Percentiles rank a stretch among this genome's conserved stretches.
phyloP scores from a whole-genome alignment of 768 basidiomycete genomes.

The Xerocomus brunneocitrinus region DNA sequence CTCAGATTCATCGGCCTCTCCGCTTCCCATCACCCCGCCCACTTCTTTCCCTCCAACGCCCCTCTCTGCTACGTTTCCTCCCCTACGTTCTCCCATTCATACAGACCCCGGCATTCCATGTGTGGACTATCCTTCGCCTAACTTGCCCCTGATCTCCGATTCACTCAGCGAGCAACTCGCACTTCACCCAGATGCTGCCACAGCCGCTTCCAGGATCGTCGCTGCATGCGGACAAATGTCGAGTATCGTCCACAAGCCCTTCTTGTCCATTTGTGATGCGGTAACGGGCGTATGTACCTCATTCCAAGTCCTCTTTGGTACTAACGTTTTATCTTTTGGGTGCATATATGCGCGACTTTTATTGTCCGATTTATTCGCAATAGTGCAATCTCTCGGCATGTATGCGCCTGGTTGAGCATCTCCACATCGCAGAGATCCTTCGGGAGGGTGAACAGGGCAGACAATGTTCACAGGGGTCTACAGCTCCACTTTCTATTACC shows the following conservation, averaged over 20 bases:
- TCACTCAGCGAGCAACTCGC: conserved; percentile 53
- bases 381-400: conserved; percentile 76
- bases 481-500: neutral
- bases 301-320: neutral
- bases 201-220: conserved; percentile 60
- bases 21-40: conserved; percentile 22
- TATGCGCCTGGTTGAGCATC: conserved; percentile 66
- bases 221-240: conserved; percentile 67
- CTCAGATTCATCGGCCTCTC: conserved; percentile 27
- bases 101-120: neutral
- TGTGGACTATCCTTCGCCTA: conserved; percentile 55
- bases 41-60: conserved; percentile 26
- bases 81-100: conserved; percentile 1
- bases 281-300: conserved; percentile 54
- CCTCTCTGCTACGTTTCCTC: conserved; percentile 28
- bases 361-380: neutral
- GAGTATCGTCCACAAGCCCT: conserved; percentile 61
- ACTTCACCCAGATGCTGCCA: conserved; percentile 53
- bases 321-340: conserved; percentile 1
- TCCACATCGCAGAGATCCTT: conserved; percentile 66
- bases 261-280: conserved; percentile 70
- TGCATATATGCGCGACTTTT: conserved; percentile 13
- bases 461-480: conserved; percentile 22
- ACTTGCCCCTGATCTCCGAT: conserved; percentile 41
- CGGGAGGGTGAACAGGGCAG: conserved; percentile 52